These are phyloP conservation scores for Cetradonia linearis DNA, from an alignment of 495 filamentous ascomycete species.

Conservation along the genomic window DNA sequence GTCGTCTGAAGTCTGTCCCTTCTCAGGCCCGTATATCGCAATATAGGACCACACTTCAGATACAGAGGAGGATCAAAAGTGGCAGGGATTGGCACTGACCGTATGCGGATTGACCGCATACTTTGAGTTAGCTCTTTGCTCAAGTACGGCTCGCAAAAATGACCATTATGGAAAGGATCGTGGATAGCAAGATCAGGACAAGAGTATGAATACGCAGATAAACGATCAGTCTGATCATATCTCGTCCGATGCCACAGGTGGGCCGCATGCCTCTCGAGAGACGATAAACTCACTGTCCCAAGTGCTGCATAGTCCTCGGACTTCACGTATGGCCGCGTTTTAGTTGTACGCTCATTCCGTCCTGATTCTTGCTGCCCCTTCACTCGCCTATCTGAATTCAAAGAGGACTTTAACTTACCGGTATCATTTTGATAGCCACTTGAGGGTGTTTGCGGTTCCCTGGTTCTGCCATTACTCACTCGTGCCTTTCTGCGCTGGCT, in stretches of 20 bases:
- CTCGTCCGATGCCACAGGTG: constrained; percentile 7
- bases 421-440: constrained; percentile 42
- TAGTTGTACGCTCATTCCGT: not conserved
- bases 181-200: constrained; percentile 23
- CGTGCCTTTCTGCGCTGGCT: constrained; percentile 32
- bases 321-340: constrained; percentile 17
- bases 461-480: constrained; percentile 12
- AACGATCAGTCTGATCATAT: constrained; percentile 9
- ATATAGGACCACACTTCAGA: constrained; percentile 78
- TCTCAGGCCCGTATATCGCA: constrained; percentile 77
- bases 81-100: constrained; percentile 42
- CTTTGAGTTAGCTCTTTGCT: constrained; percentile 29
- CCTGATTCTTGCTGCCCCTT: not conserved
- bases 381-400: not conserved
- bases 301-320: constrained; percentile 2
- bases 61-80: constrained; percentile 74
- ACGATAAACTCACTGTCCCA: not conserved
- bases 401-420: constrained; percentile 29
- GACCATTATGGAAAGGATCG: constrained; percentile 21
- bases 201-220: constrained; percentile 22
- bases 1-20: constrained; percentile 30
- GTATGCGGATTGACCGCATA: constrained; percentile 32
- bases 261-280: constrained; percentile 6
- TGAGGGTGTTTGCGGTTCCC: constrained; percentile 36
- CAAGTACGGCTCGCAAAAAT: constrained; percentile 27